Conservation (phyloP, 805 yeast species). For the Priceomyces castillae region DNA sequence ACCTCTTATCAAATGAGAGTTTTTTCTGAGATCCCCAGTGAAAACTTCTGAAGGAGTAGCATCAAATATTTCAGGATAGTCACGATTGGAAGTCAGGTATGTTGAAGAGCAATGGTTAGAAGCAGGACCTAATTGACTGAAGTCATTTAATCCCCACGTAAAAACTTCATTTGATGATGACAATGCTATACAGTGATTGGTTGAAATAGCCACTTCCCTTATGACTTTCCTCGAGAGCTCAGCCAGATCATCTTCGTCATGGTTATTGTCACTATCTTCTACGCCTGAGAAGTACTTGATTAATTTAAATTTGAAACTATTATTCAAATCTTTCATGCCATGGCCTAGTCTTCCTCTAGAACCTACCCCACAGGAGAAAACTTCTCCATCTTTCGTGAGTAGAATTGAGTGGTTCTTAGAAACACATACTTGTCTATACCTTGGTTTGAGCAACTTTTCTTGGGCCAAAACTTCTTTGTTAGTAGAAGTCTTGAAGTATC, state of each 20-base stretch:
- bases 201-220: slow-evolving; percentile 48
- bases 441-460: slow-evolving; percentile 29
- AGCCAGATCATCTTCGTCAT: neutral
- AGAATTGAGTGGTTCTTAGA: slow-evolving; percentile 67
- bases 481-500: slow-evolving; percentile 17
- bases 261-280: neutral
- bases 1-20: slow-evolving; percentile 33
- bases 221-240: slow-evolving; percentile 13
- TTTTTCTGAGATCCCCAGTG: slow-evolving; percentile 43
- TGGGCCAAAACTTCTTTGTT: slow-evolving; percentile 8
- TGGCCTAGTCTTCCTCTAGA: slow-evolving; percentile 72
- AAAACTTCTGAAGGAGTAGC: slow-evolving; percentile 39
- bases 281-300: slow-evolving; percentile 32
- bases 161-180: slow-evolving; percentile 53
- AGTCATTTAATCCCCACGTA: slow-evolving; percentile 77
- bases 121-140: slow-evolving; percentile 59
- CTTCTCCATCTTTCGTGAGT: slow-evolving; percentile 52
- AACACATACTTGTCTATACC: slow-evolving; percentile 48
- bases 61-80: slow-evolving; percentile 28
- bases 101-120: slow-evolving; percentile 14
- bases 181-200: slow-evolving; percentile 65
- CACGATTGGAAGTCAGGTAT: slow-evolving; percentile 13
- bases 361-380: slow-evolving; percentile 65
- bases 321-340: slow-evolving; percentile 32
- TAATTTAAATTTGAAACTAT: slow-evolving; percentile 42